phyloP scores from a whole-genome alignment of 2,329 filamentous ascomycete species.

The Scolecobasidium constrictum region DNA sequence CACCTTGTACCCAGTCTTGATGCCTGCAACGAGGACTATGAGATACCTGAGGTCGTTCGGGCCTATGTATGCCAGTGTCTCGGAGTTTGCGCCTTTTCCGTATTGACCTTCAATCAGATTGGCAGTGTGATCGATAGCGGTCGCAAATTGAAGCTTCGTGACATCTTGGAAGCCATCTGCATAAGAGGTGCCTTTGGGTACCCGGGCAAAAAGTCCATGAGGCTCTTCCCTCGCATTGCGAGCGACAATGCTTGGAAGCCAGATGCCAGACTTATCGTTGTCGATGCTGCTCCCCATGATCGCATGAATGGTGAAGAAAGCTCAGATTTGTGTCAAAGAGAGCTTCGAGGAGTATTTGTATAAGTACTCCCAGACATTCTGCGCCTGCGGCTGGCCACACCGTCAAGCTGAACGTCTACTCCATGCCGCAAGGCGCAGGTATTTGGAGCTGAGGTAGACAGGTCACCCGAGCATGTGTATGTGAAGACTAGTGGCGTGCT shows the following conservation, averaged over 20 bases:
- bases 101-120: background rate
- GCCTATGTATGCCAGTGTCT: background rate
- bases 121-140: background rate
- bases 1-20: conserved; percentile 2
- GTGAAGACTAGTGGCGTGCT: no score
- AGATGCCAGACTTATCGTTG: no score
- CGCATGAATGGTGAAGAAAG: no score
- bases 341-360: no score
- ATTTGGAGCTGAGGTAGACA: no score
- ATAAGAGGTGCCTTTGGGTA: background rate
- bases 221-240: background rate
- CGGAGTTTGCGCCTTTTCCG: background rate
- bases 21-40: background rate
- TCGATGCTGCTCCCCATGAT: no score
- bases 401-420: no score
- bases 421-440: no score
- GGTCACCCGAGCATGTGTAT: no score
- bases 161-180: background rate
- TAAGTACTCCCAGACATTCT: no score
- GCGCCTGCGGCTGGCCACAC: no score
- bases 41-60: background rate
- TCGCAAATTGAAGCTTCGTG: background rate
- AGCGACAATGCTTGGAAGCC: background rate
- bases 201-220: background rate
- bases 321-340: no score